Evolutionary conservation across 2,329 filamentous ascomycete genomes (phyloP).

Genomic region (Bimuria novae-zelandiae): DNA sequence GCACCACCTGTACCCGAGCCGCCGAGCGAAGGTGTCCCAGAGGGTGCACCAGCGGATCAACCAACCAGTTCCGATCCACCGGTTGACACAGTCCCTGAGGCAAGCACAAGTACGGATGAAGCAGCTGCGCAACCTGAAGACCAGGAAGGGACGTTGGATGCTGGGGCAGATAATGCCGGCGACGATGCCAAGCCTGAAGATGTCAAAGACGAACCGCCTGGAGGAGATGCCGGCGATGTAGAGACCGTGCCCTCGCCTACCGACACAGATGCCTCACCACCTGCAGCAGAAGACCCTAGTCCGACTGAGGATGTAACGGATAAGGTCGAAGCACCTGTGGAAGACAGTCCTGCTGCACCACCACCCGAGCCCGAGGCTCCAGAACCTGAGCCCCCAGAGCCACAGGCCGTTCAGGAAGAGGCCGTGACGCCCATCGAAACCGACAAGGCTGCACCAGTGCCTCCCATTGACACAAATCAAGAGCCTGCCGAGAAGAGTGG

Average conservation of each 20-base stretch:
- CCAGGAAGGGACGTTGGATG: conserved; percentile 7
- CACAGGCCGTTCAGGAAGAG: no score
- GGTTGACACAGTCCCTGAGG: conserved; percentile 10
- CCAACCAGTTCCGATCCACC: conserved; percentile 8
- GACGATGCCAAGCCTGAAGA: conserved; percentile 22
- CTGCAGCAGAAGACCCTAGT: conserved; percentile 3
- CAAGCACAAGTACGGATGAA: no score
- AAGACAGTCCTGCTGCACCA: conserved; percentile 9
- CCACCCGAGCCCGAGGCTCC: not conserved
- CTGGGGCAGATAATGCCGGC: conserved; percentile 16
- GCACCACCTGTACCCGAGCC: conserved; percentile 21
- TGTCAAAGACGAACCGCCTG: conserved; percentile 33
- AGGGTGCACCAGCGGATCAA: conserved; percentile 9
- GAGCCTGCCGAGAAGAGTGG: conserved; percentile 37
- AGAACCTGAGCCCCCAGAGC: not conserved
- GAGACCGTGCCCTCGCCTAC: conserved; percentile 14
- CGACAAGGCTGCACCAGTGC: conserved; percentile 18
- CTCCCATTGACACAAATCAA: conserved; percentile 11
- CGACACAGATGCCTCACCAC: conserved; percentile 9
- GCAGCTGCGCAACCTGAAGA: conserved; percentile 11
- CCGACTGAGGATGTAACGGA: not conserved
- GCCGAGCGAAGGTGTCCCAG: conserved; percentile 8
- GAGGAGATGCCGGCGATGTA: conserved; percentile 8
- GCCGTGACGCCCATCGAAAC: conserved; percentile 11
- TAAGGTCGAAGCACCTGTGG: conserved; percentile 13